These are phyloP conservation scores for Lachancea kluyveri DNA, from an alignment of 805 yeast species.

Conservation along the genomic window DNA sequence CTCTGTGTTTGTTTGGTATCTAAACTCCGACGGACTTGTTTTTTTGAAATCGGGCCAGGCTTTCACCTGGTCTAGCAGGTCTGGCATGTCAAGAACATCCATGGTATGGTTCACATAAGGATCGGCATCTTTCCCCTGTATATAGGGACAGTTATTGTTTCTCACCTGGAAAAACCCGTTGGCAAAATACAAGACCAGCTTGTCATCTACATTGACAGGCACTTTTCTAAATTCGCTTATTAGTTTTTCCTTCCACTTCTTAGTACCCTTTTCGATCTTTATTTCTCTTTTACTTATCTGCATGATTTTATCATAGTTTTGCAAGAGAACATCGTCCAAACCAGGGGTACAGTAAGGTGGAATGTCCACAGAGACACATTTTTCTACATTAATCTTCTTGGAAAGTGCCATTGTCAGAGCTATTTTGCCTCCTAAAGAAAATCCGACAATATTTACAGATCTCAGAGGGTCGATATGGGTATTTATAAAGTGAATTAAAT, in stretches of 20 bases:
- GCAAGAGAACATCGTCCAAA: conserved; percentile 15
- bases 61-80: conserved; percentile 17
- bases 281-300: conserved; percentile 16
- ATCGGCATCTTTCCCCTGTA: conserved; percentile 7
- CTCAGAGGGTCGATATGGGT: conserved; percentile 17
- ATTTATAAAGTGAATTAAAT: conserved; percentile 34
- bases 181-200: conserved; percentile 23
- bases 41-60: conserved; percentile 18
- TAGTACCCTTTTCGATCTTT: conserved; percentile 17
- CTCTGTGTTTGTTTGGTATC: conserved; percentile 21
- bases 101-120: conserved; percentile 15
- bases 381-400: conserved; percentile 25
- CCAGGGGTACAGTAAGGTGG: conserved; percentile 26
- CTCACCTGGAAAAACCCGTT: conserved; percentile 23
- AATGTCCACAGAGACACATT: conserved; percentile 38
- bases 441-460: conserved; percentile 40
- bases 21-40: conserved; percentile 6
- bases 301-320: conserved; percentile 20
- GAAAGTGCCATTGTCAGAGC: conserved; percentile 41
- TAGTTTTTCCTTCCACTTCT: conserved; percentile 19
- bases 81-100: conserved; percentile 24
- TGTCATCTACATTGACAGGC: conserved; percentile 15
- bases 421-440: conserved; percentile 58
- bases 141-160: conserved; percentile 11
- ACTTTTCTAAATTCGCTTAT: conserved; percentile 14